phyloP scores from a whole-genome alignment of 129 eudicot genomes.

The Calendula officinalis region DNA sequence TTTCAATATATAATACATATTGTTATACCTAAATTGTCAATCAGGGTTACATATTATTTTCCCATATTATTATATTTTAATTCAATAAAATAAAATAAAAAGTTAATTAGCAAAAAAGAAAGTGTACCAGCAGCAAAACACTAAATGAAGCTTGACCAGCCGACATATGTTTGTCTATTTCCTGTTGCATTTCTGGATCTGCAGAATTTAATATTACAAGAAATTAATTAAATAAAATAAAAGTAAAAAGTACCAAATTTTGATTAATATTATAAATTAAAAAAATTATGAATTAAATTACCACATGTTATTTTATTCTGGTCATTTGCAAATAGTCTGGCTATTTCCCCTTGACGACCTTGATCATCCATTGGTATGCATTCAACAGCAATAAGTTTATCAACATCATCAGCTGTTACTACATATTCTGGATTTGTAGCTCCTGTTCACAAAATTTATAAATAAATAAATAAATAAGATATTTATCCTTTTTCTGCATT shows the following conservation, averaged over 20 bases:
- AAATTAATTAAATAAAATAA: slow-evolving; percentile 4
- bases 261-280: not conserved
- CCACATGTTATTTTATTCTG: slow-evolving; percentile 94
- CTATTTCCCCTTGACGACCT: slow-evolving; percentile 91
- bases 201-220: slow-evolving; percentile 23
- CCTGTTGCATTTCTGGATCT: slow-evolving; percentile 93
- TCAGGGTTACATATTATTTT: too few species aligned
- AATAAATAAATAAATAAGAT: too few species aligned
- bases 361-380: slow-evolving; percentile 99
- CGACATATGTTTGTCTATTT: slow-evolving; percentile 60
- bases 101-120: not conserved
- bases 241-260: not conserved
- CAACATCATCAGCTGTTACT: slow-evolving; percentile 97
- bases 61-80: too few species aligned
- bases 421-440: slow-evolving; percentile 96
- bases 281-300: slow-evolving; percentile 28
- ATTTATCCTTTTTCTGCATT: too few species aligned
- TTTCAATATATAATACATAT: not conserved
- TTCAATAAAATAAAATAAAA: too few species aligned
- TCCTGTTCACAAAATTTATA: slow-evolving; percentile 38
- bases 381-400: slow-evolving; percentile 91
- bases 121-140: slow-evolving; percentile 65
- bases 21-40: too few species aligned
- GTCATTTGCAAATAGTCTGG: slow-evolving; percentile 80
- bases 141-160: slow-evolving; percentile 66